These are phyloP conservation scores for Hanseniaspora pseudoguilliermondii DNA, from an alignment of 805 yeast genomes.

Conservation along the genomic window DNA sequence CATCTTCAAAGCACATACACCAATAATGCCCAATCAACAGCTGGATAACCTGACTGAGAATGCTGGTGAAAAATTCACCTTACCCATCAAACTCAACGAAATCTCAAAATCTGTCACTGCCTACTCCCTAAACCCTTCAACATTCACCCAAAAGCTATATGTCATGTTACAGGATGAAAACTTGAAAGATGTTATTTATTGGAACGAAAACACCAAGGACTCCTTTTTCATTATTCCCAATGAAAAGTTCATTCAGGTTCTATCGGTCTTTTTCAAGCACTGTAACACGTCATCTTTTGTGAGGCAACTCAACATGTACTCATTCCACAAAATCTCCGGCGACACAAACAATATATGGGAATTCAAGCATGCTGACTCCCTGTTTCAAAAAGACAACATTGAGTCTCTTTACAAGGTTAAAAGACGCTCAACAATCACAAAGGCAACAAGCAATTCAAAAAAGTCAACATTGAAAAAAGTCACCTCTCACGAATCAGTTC, in stretches of 20 bases:
- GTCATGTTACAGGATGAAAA: slow-evolving; percentile 74
- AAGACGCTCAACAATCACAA: slow-evolving; percentile 47
- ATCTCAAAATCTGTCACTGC: slow-evolving; percentile 6
- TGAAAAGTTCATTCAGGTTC: slow-evolving; percentile 71
- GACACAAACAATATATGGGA: slow-evolving; percentile 48
- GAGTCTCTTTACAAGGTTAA: slow-evolving; percentile 64
- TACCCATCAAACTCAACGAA: not conserved
- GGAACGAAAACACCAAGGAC: slow-evolving; percentile 52
- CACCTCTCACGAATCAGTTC: not conserved
- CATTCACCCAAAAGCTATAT: slow-evolving; percentile 80
- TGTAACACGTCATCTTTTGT: slow-evolving; percentile 70
- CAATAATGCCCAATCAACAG: too few species aligned
- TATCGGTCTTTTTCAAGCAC: slow-evolving; percentile 58
- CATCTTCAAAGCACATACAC: too few species aligned
- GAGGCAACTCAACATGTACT: slow-evolving; percentile 70
- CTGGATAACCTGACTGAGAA: not conserved
- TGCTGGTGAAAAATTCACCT: not conserved
- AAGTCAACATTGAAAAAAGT: not conserved
- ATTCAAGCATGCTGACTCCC: slow-evolving; percentile 69
- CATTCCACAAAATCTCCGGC: slow-evolving; percentile 53
- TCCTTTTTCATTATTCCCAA: slow-evolving; percentile 73
- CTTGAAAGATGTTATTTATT: slow-evolving; percentile 68
- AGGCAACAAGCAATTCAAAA: not conserved
- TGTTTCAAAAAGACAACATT: slow-evolving; percentile 68
- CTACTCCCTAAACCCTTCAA: slow-evolving; percentile 3